Evolutionary conservation across 306 rosid species (phyloP), one percentile per base, ranked within the genome.

Genomic region (Senna siamea): DNA sequence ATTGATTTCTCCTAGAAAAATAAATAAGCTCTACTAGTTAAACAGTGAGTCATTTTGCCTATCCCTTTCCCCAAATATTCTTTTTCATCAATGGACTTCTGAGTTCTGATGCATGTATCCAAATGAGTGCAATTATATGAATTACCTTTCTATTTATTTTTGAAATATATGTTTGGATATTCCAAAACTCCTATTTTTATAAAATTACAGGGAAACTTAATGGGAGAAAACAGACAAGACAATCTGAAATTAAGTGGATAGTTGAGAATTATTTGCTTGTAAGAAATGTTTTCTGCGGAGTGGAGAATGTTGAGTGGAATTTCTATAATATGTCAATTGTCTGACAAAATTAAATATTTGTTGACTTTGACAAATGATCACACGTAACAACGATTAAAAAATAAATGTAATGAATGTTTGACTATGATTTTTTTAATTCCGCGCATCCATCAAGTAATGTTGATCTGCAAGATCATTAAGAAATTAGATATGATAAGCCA

Each of bases 361-460:
- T 63, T 77, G 87, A 80, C 80, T 70, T 73, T 69, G 61, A 56
- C 77, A 76, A 72, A 61, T 53, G 44, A 34, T 76, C 54, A 60
- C 69, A 60, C 52, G 44, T 65, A 50, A 54, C 6, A 4, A 37
- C 43, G 28, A 40, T 19, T 9, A 7, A 11, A 35, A 15, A 40
- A 50, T 8, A 70, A 26, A 26, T 26, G 3, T 1, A 26, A 26
- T 26, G 2, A 26, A 26, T 26, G 30, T 26, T 26, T 26, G 30
- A 26, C 30, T 26, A 26, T 26, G 1, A 26, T 26, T 72, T 7
- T 78, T 50, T 19, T 61, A 60, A 53, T 37, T 71, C 78, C 75
- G 77, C 75, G 77, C 8, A 4, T 6, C 83, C 81, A 75, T 69
- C 15, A 6, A 76, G 44, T 67, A 58, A 64, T 7, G 0, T 17